Percentiles rank a stretch among this genome's conserved stretches.
Conservation (phyloP, 2,329 filamentous ascomycete genomes). For the Sphaceloma murrayae region DNA sequence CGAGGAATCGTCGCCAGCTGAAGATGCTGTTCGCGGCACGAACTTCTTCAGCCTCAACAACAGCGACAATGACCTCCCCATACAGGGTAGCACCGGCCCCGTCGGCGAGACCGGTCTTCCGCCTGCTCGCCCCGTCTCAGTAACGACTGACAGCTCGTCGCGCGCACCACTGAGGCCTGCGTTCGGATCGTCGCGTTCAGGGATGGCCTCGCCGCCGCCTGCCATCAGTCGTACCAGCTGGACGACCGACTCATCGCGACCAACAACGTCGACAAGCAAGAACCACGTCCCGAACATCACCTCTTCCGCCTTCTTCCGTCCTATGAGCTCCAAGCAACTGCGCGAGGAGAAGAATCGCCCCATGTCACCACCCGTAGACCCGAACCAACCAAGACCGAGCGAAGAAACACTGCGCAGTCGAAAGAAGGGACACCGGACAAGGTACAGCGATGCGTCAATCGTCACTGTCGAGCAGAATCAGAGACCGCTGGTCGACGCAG, state of each 20-base stretch:
- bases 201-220: slow-evolving; percentile 21
- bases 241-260: slow-evolving; percentile 32
- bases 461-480: slow-evolving; percentile 32
- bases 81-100: slow-evolving; percentile 33
- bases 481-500: slow-evolving; percentile 33
- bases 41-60: slow-evolving; percentile 13
- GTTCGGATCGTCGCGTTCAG: slow-evolving; percentile 12
- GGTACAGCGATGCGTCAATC: slow-evolving; percentile 52
- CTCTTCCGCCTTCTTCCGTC: slow-evolving; percentile 85
- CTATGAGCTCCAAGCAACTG: slow-evolving; percentile 92
- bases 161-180: slow-evolving; percentile 15
- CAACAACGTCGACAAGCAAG: slow-evolving; percentile 59
- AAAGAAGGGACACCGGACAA: slow-evolving; percentile 38
- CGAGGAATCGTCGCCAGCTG: slow-evolving; percentile 7
- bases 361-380: slow-evolving; percentile 25
- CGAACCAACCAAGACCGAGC: slow-evolving; percentile 22
- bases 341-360: slow-evolving; percentile 17
- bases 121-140: slow-evolving; percentile 38
- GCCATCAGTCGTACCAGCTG: slow-evolving; percentile 18
- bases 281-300: slow-evolving; percentile 86
- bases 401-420: slow-evolving; percentile 24
- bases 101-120: slow-evolving; percentile 40
- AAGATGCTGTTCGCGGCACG: background rate
- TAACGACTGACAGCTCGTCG: slow-evolving; percentile 26
- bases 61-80: slow-evolving; percentile 14